Evolutionary conservation across 495 filamentous ascomycete genomes (phyloP).

Genomic region (Friedmanniomyces simplex): DNA sequence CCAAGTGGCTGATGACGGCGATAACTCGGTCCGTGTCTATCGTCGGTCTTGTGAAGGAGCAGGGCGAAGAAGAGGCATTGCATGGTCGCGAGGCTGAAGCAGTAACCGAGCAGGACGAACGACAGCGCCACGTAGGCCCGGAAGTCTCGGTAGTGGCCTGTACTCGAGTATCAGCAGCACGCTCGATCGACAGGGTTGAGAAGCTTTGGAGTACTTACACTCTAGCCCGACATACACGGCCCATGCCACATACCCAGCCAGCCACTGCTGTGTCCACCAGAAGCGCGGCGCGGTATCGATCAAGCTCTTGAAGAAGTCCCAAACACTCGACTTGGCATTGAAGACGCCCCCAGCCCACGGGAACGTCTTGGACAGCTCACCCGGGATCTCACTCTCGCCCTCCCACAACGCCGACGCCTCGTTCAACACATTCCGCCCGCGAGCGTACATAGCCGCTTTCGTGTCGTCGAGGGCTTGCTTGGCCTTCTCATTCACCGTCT

Average conservation of each 20-base stretch:
- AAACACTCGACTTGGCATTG: background rate
- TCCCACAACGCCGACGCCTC: background rate
- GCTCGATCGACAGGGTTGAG: background rate
- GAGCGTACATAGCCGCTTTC: background rate
- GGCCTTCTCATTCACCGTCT: background rate
- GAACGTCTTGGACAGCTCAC: background rate
- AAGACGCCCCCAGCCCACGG: background rate
- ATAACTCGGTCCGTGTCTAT: too few species aligned
- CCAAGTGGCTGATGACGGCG: background rate
- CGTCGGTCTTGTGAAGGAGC: background rate
- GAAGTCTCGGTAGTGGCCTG: background rate
- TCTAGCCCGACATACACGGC: conserved; percentile 12
- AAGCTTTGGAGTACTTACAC: background rate
- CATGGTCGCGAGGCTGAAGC: background rate
- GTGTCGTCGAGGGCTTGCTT: background rate
- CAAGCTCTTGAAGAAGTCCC: conserved; percentile 8
- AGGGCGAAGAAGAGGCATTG: conserved; percentile 14
- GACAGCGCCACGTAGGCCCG: background rate
- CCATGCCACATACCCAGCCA: conserved; percentile 9
- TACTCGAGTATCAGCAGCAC: background rate
- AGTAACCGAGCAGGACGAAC: conserved; percentile 1
- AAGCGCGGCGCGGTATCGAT: background rate
- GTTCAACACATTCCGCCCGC: background rate
- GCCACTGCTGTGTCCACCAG: conserved; percentile 16
- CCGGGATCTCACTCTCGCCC: background rate